Conservation (phyloP, 2,329 filamentous ascomycete species). For the Pseudofabraea citricarpa region DNA sequence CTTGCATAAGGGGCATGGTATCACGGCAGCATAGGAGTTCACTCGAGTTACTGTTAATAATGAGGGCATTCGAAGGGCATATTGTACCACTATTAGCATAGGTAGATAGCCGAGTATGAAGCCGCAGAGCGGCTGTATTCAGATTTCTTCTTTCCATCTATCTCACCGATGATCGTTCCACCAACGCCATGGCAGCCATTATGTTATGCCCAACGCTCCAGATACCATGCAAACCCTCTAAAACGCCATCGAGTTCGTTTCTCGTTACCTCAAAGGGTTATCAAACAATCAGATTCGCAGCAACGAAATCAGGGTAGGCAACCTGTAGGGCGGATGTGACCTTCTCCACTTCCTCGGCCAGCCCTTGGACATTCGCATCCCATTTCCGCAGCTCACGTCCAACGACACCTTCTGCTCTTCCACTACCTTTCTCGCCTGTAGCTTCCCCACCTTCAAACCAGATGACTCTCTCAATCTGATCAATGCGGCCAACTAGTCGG, state of each 20-base stretch:
- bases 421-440: slow-evolving; percentile 62
- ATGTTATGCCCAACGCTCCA: slow-evolving; percentile 12
- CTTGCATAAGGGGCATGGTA: too few relatives aligned
- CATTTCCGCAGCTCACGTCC: slow-evolving; percentile 75
- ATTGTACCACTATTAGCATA: too few relatives aligned
- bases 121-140: too few relatives aligned
- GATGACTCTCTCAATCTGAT: slow-evolving; percentile 86
- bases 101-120: too few relatives aligned
- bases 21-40: too few relatives aligned
- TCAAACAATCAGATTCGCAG: slow-evolving; percentile 44
- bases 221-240: slow-evolving; percentile 13
- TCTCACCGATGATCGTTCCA: too few relatives aligned
- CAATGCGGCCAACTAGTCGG: slow-evolving; percentile 80
- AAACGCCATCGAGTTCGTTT: too few relatives aligned
- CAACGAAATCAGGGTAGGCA: slow-evolving; percentile 68
- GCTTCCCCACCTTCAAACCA: slow-evolving; percentile 77
- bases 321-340: slow-evolving; percentile 77
- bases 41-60: too few relatives aligned
- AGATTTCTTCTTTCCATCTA: too few relatives aligned
- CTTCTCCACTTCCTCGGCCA: slow-evolving; percentile 87
- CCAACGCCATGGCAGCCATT: too few relatives aligned
- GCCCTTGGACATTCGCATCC: slow-evolving; percentile 81
- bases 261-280: too few relatives aligned
- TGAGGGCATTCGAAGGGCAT: too few relatives aligned
- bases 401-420: slow-evolving; percentile 57